These are phyloP conservation scores for Brasenia schreberi DNA, from an alignment of 164 flowering plant genomes.

Conservation along the genomic window DNA sequence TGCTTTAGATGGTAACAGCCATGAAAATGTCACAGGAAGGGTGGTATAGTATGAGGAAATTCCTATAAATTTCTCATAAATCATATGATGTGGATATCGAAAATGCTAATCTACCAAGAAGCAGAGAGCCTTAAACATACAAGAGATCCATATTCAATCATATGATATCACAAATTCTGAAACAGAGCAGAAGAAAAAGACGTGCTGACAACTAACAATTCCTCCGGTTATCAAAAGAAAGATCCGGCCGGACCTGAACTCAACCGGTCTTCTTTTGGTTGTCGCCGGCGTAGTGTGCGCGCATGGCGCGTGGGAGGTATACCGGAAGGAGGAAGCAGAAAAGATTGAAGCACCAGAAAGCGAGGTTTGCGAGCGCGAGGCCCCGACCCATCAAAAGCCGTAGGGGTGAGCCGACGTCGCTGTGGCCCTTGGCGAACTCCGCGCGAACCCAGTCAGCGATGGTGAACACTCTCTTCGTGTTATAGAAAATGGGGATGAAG, in stretches of 20 bases:
- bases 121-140: too few relatives aligned
- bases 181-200: not conserved
- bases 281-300: slow-evolving; percentile 28
- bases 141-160: not conserved
- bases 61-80: too few relatives aligned
- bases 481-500: slow-evolving; percentile 58
- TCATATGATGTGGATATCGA: too few relatives aligned
- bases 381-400: slow-evolving; percentile 40
- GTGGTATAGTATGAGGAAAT: too few relatives aligned
- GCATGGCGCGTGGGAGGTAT: slow-evolving; percentile 57
- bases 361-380: slow-evolving; percentile 57
- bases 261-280: not conserved
- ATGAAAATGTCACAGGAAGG: too few relatives aligned
- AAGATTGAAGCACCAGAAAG: slow-evolving; percentile 62
- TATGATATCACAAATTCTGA: not conserved
- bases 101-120: too few relatives aligned
- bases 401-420: slow-evolving; percentile 17
- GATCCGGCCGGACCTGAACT: not conserved
- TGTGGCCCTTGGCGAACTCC: slow-evolving; percentile 36
- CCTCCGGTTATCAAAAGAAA: not conserved
- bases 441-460: slow-evolving; percentile 42
- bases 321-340: slow-evolving; percentile 73
- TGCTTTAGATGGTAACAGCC: too few relatives aligned
- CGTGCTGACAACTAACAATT: not conserved
- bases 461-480: slow-evolving; percentile 46